Base-by-base conservation (phyloP, 2,329 filamentous ascomycete genomes). In the Fusarium zealandicum region DNA sequence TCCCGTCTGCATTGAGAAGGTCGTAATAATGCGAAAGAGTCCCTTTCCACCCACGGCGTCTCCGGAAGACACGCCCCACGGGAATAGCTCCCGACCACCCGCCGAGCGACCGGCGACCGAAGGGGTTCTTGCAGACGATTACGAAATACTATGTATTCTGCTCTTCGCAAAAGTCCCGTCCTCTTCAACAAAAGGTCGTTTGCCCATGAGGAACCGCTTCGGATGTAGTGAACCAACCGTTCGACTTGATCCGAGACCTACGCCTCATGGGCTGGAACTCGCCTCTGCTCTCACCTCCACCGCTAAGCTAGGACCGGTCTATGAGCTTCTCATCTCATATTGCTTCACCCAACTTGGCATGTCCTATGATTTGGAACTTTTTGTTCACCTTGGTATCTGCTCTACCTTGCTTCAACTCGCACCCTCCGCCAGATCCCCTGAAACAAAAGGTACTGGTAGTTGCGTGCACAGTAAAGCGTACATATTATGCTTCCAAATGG, bases 391-490 rank as follows among this genome's bases (percentile, higher is more conserved):
- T 57, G 56, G 49, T 52, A 54, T 57, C 52, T 51, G 35, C 53
- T 54, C 48, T 43, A 33, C 44, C 51, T 14, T 38, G 35, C 33
- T 27, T 33, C 20, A 37, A 33, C 35, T 44, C 50, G 40, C 54
- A 41, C 38, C 49, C 47, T 54, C 36, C 36, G 39, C 38, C 20
- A 60, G 38, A 45, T 49, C 46, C 16, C 46, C 51, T 41, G 47
- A 65, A 58, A 55, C 57, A 46, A 64, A 54, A 64, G 42, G 43
- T 55, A 54, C 64, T 62, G 50, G 59, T 59, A 25, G 54, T 64
- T 60, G 61, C 58, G 58, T 58, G 51, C 49, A 64, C 62, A 66
- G 60, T 66, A 66, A 59, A 67, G 59, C 48, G 54, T 65, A 68
- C 65, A 68, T 50, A 62, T 62, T 50, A 60, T 63, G 54, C 51